Evolutionary conservation across 2,329 filamentous ascomycete genomes (phyloP), one percentile per base, ranked within the genome.

Genomic region (Nemania abortiva): DNA sequence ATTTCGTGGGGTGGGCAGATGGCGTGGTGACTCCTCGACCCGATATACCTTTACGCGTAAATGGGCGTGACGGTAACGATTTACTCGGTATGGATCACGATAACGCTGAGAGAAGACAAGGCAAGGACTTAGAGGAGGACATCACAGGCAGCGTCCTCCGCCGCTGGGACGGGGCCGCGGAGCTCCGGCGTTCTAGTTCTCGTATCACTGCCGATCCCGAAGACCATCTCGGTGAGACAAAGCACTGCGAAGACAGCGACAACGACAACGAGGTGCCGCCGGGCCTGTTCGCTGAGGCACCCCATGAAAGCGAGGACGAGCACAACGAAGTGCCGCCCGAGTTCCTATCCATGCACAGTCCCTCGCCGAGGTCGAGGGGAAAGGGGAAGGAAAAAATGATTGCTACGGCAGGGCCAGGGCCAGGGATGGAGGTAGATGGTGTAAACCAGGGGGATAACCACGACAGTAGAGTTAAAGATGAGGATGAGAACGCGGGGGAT

Each of bases 281-380:
- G 0, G 74, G 69, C 18, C 57, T 72, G 20, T 49, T 72, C 10
- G 49, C 66, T 49, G 72, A 74, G 22, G 50, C 20, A 15, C 74
- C 63, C 2, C 71, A 70, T 1, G 70, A 66, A 31, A 72, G 61
- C 22, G 69, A 74, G 3, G 66, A 67, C 22, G 74, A 72, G 24
- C 64, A 74, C 68, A 85, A 77, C 20, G 70, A 69, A 2, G 65
- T 76, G 4, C 74, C 75, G 1, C 61, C 68, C 1, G 75, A 88
- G 66, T 87, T 89, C 70, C 71, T 88, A 6, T 83, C 83, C 11
- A 83, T 87, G 72, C 83, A 85, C 29, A 75, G 71, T 49, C 71
- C 74, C 11, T 64, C 69, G 15, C 63, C 68, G 34, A 64, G 59
- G 63, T 24, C 13, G 22, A 59, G 63, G 22, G 27, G 27, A 2